A percentile compares a stretch with the other conserved stretches of the same genome.
Conservation (phyloP, 257 asterid genomes). For the Plantago major region DNA sequence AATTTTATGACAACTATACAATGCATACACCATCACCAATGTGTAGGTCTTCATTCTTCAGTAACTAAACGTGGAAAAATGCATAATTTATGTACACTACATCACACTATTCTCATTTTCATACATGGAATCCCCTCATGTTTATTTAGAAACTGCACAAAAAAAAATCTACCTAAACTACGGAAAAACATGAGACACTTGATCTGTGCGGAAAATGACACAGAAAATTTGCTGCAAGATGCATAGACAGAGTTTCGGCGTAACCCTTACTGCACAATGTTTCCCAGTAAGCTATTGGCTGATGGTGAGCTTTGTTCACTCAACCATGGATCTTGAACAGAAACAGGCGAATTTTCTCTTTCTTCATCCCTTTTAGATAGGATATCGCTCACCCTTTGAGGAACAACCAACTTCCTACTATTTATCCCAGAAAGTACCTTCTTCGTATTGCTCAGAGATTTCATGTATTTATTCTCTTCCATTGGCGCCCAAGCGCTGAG, state of each 20-base stretch:
- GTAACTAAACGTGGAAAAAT: too few species aligned
- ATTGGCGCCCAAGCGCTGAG: conserved; percentile 66
- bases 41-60: too few species aligned
- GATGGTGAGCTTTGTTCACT: conserved; percentile 84
- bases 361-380: conserved; percentile 35
- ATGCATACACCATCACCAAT: too few species aligned
- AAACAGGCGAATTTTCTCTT: conserved; percentile 60
- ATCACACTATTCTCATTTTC: too few species aligned
- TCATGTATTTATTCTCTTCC: conserved; percentile 49
- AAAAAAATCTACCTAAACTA: too few species aligned
- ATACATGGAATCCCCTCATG: too few species aligned
- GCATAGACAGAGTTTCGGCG: background rate
- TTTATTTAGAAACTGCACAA: too few species aligned
- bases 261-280: conserved; percentile 26
- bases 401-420: conserved; percentile 46
- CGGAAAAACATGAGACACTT: too few species aligned
- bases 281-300: conserved; percentile 59
- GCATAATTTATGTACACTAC: too few species aligned
- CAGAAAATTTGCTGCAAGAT: background rate
- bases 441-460: conserved; percentile 35
- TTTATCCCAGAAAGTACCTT: conserved; percentile 37
- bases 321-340: conserved; percentile 78
- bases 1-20: too few species aligned
- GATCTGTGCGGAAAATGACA: background rate
- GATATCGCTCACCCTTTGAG: conserved; percentile 23